These are phyloP conservation scores for Marasmius oreades DNA, from an alignment of 1,284 basidiomycete genomes.

Conservation along the genomic window DNA sequence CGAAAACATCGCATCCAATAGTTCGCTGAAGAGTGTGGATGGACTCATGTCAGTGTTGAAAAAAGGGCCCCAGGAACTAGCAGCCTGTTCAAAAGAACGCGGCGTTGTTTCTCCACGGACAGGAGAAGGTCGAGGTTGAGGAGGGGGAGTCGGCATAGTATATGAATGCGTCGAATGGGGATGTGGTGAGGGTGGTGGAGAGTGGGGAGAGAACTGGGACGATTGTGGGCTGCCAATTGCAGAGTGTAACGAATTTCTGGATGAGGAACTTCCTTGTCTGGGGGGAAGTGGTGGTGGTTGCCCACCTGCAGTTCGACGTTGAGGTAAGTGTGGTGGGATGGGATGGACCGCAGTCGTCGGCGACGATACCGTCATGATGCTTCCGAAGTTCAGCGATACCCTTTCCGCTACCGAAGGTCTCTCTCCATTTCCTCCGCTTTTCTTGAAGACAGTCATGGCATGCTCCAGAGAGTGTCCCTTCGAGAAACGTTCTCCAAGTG, in stretches of 20 bases:
- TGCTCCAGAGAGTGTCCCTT: constrained; percentile 5
- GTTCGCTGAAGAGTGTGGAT: background rate
- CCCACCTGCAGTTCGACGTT: background rate
- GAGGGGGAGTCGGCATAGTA: background rate
- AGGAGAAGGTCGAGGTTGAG: background rate
- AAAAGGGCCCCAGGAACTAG: constrained; percentile 8
- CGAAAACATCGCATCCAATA: constrained; percentile 10
- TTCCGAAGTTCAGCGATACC: background rate
- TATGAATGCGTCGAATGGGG: background rate
- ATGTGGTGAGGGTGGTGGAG: background rate
- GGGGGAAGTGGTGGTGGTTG: constrained; percentile 1
- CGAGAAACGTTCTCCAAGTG: constrained; percentile 4
- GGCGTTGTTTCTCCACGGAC: background rate
- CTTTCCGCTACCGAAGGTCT: background rate
- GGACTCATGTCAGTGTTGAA: constrained; percentile 13
- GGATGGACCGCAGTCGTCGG: background rate
- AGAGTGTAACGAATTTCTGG: no score
- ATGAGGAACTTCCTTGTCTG: background rate
- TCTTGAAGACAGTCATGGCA: constrained; percentile 5
- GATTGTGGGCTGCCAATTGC: background rate
- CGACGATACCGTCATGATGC: background rate
- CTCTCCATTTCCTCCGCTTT: constrained; percentile 4
- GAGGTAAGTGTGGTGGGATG: background rate
- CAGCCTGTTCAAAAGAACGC: background rate
- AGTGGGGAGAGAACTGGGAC: background rate